Evolutionary conservation across 441 rosid species (phyloP).

Genomic region (Sinapis alba): DNA sequence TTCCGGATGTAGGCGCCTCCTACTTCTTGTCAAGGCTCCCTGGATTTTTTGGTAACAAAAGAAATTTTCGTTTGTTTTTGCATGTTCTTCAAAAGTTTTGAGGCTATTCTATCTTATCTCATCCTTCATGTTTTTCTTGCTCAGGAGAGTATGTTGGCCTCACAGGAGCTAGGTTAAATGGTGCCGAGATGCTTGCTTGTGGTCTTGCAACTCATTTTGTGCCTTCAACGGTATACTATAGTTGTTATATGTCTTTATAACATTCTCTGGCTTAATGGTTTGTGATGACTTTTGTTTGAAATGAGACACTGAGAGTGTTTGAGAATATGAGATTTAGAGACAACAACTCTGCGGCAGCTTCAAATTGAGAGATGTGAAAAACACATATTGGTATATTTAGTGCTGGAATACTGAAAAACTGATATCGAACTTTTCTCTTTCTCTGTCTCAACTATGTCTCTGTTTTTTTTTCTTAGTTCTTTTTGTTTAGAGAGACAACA

Average conservation of each 20-base stretch:
- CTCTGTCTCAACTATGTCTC: too few relatives aligned
- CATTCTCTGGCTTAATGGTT: background rate
- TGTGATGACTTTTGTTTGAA: background rate
- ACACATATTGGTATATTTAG: too few relatives aligned
- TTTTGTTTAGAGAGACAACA: too few relatives aligned
- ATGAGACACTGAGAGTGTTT: too few relatives aligned
- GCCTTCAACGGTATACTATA: slow-evolving; percentile 53
- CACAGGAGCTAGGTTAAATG: slow-evolving; percentile 78
- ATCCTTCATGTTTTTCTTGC: slow-evolving; percentile 6
- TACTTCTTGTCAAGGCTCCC: slow-evolving; percentile 89
- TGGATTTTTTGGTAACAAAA: slow-evolving; percentile 71
- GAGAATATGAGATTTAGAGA: too few relatives aligned
- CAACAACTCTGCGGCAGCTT: too few relatives aligned
- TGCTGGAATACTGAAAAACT: too few relatives aligned
- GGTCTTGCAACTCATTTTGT: slow-evolving; percentile 94
- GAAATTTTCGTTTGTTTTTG: background rate
- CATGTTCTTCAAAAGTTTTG: background rate
- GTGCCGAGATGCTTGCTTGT: slow-evolving; percentile 77
- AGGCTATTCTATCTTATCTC: background rate
- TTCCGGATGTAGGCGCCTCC: slow-evolving; percentile 87
- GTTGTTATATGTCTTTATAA: background rate
- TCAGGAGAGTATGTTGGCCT: slow-evolving; percentile 86
- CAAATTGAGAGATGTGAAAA: too few relatives aligned
- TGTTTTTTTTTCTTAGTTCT: too few relatives aligned
- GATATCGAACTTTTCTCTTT: too few relatives aligned